Percentiles rank a stretch among this genome's conserved stretches.
These are phyloP conservation scores for Pugionium dolabratum DNA, from an alignment of 345 rosid genomes.

Conservation along the genomic window DNA sequence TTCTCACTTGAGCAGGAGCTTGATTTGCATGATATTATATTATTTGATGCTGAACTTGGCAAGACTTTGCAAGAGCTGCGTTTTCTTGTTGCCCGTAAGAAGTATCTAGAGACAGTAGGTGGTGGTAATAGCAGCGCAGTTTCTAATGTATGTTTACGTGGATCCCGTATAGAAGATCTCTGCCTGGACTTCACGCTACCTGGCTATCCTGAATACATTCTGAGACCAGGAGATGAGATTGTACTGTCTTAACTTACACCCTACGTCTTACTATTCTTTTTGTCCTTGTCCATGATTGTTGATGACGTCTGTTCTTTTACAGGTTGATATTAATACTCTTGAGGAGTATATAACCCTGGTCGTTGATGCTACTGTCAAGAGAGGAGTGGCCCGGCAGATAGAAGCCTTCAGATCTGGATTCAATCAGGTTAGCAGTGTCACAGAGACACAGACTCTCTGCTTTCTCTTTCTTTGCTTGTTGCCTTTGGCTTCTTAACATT, in stretches of 20 bases:
- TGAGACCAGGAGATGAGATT: slow-evolving; percentile 81
- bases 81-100: slow-evolving; percentile 77
- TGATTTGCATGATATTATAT: slow-evolving; percentile 83
- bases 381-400: slow-evolving; percentile 75
- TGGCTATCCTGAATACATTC: slow-evolving; percentile 82
- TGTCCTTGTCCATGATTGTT: slow-evolving; percentile 24
- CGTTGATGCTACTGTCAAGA: slow-evolving; percentile 89
- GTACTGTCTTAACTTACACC: slow-evolving; percentile 45
- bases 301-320: slow-evolving; percentile 27
- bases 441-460: not conserved
- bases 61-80: slow-evolving; percentile 81
- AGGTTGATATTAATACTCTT: slow-evolving; percentile 80
- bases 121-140: slow-evolving; percentile 41
- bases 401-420: slow-evolving; percentile 96
- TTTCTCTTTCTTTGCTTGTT: slow-evolving; percentile 10
- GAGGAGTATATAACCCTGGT: slow-evolving; percentile 85
- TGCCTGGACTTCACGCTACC: slow-evolving; percentile 92
- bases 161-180: slow-evolving; percentile 74
- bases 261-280: slow-evolving; percentile 14
- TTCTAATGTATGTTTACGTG: slow-evolving; percentile 58
- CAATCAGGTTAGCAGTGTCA: slow-evolving; percentile 65
- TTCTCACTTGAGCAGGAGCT: slow-evolving; percentile 68
- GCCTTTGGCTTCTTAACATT: slow-evolving; percentile 6
- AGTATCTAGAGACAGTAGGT: slow-evolving; percentile 55
- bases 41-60: slow-evolving; percentile 85